Evolutionary conservation across 768 basidiomycete genomes (phyloP).

Genomic region (Suillus sp.): DNA sequence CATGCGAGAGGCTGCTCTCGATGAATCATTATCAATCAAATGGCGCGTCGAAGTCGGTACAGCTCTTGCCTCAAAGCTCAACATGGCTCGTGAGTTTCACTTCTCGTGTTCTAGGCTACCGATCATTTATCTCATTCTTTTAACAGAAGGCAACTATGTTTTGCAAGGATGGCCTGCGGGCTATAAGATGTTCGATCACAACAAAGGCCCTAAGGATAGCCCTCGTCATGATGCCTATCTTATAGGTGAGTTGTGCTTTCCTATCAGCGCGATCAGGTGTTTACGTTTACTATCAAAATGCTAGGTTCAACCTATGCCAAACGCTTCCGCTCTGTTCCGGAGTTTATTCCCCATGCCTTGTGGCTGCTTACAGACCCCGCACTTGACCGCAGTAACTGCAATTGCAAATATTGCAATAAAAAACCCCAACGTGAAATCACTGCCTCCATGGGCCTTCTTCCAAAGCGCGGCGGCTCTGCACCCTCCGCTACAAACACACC

Average conservation of each 20-base stretch:
- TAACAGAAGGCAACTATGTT: constrained; percentile 57
- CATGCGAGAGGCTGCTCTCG: constrained; percentile 55
- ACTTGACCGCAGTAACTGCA: constrained; percentile 52
- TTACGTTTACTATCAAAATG: not conserved
- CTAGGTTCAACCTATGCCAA: constrained; percentile 44
- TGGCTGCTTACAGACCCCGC: constrained; percentile 69
- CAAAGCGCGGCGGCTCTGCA: constrained; percentile 33
- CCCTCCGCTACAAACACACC: constrained; percentile 29
- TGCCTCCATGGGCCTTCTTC: constrained; percentile 51
- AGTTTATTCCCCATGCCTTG: constrained; percentile 81
- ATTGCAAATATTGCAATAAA: constrained; percentile 78
- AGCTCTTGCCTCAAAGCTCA: constrained; percentile 45
- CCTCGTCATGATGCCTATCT: constrained; percentile 81
- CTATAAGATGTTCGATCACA: constrained; percentile 75
- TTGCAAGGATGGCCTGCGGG: constrained; percentile 64
- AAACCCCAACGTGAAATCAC: constrained; percentile 72
- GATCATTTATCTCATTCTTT: constrained; percentile 10
- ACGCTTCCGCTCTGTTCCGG: constrained; percentile 79
- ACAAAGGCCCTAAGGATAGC: constrained; percentile 56
- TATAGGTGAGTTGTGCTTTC: constrained; percentile 51
- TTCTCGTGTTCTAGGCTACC: not conserved
- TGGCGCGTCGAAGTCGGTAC: constrained; percentile 55
- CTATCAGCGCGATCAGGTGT: not conserved
- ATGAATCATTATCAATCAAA: constrained; percentile 53
- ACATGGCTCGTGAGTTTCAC: constrained; percentile 48